phyloP scores from a whole-genome alignment of 2,329 filamentous ascomycete species.

The Mollisia scopiformis region DNA sequence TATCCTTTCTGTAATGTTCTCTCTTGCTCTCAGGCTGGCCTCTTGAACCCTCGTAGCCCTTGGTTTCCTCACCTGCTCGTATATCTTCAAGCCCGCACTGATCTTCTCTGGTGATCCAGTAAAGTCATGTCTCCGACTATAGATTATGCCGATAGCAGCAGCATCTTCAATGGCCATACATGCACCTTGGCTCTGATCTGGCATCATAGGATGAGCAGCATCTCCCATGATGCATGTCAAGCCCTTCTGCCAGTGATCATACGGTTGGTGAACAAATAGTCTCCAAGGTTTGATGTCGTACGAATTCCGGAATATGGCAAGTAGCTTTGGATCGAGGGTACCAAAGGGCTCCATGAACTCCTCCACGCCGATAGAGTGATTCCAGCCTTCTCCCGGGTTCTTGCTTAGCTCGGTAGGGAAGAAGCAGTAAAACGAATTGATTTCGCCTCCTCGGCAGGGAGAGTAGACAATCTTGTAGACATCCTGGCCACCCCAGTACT shows the following conservation, averaged over 20 bases:
- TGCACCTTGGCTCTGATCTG: conserved; percentile 65
- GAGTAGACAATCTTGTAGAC: conserved; percentile 46
- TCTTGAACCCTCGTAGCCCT: conserved; percentile 59
- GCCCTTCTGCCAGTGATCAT: conserved; percentile 56
- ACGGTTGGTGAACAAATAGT: conserved; percentile 66
- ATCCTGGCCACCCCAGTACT: conserved; percentile 41
- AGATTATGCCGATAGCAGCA: conserved; percentile 41
- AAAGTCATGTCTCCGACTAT: conserved; percentile 40
- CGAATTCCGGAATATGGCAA: conserved; percentile 31
- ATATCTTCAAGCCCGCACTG: conserved; percentile 49
- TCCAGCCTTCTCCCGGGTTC: conserved; percentile 34
- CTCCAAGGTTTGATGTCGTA: conserved; percentile 36
- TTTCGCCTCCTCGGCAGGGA: conserved; percentile 40
- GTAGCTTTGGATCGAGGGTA: conserved; percentile 50
- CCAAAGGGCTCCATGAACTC: conserved; percentile 65
- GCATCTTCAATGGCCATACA: conserved; percentile 47
- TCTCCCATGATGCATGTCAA: conserved; percentile 64
- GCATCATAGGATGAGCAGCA: conserved; percentile 71
- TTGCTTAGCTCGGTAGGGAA: conserved; percentile 31
- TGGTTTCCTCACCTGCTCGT: conserved; percentile 56
- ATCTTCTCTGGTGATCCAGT: conserved; percentile 46
- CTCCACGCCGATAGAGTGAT: conserved; percentile 45
- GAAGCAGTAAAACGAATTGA: conserved; percentile 45
- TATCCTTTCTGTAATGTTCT: conserved; percentile 66
- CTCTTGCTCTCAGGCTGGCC: conserved; percentile 58